Base-by-base conservation (phyloP, 1,284 basidiomycete species). In the Malassezia pachydermatis region DNA sequence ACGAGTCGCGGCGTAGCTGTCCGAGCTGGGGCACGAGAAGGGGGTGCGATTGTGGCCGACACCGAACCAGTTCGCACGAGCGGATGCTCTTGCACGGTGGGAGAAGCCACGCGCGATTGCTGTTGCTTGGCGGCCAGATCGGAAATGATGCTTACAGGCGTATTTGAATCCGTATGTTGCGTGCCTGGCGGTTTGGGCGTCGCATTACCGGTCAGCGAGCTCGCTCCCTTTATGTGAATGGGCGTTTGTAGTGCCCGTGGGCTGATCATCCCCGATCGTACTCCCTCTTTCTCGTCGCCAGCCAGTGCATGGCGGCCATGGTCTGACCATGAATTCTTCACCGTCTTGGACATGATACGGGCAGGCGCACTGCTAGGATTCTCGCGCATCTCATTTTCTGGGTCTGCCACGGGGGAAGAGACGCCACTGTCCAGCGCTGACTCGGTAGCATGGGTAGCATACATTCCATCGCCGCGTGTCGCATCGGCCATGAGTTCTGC, bases 131-230 rank as follows among this genome's bases (percentile, higher is more conserved):
- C 64, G 25, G 65, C 63, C 41, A 70, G 45, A 42, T 70, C 68
- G n/a, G 63, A 65, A 29, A 70, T 70, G 62, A 70, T 70, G 54
- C 68, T 70, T 39, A 67, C 60, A 51, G 45, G 59, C 35, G 24
- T 20, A 28, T 27, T 17, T 20, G 23, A 11, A 14, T 27, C 30
- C n/a, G 23, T 23, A 23, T 24, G 58, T 20, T 56, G 44, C 7
- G 57, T 55, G 19, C 6, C 34, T 10, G 11, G 19, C 34, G 10
- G 11, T 2, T 17, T 17, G n/a, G n/a, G n/a, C n/a, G n/a, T n/a
- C n/a, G n/a, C n/a, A n/a, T n/a, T n/a, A n/a, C n/a, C n/a, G n/a
- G n/a, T n/a, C 5, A 13, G 19, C 20, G 34, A 13, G 20, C 34
- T 36, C 9, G 29, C 10, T n/a, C n/a, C n/a, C n/a, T n/a, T n/a